phyloP scores from a whole-genome alignment of 805 yeast genomes.

The Blastobotrys mokoenaii region DNA sequence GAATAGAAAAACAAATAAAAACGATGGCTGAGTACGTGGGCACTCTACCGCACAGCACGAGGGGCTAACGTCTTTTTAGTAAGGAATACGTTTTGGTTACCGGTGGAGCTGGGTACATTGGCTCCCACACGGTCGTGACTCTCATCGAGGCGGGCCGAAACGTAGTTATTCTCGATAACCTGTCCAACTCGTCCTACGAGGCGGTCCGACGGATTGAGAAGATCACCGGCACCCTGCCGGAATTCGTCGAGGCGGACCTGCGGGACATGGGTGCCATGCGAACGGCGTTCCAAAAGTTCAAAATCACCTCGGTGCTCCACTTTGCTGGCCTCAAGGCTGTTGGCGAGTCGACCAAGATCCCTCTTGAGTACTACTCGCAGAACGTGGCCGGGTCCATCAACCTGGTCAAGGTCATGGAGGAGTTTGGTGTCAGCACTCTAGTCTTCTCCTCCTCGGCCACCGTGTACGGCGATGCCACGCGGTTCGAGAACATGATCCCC shows the following conservation, averaged over 20 bases:
- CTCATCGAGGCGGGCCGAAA: constrained; percentile 52
- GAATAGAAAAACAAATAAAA: background rate
- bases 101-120: constrained; percentile 85
- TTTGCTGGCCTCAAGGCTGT: constrained; percentile 82
- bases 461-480: constrained; percentile 73
- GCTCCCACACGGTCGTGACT: constrained; percentile 69
- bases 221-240: constrained; percentile 38
- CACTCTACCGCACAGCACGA: background rate
- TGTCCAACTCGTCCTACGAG: constrained; percentile 57
- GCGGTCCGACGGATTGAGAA: constrained; percentile 55
- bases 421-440: constrained; percentile 39
- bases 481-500: constrained; percentile 65
- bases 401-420: constrained; percentile 45
- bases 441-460: constrained; percentile 78
- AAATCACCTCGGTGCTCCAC: constrained; percentile 56
- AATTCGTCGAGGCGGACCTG: constrained; percentile 53
- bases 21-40: too few relatives aligned
- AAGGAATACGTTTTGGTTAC: constrained; percentile 48
- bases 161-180: constrained; percentile 67
- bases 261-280: constrained; percentile 41
- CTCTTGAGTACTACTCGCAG: constrained; percentile 59
- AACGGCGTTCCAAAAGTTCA: constrained; percentile 40
- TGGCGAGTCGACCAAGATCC: constrained; percentile 64
- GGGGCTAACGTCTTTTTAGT: background rate
- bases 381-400: constrained; percentile 59